Evolutionary conservation across 2,329 filamentous ascomycete genomes (phyloP), one percentile per base, ranked within the genome.

Genomic region (Graphilbum fragrans): DNA sequence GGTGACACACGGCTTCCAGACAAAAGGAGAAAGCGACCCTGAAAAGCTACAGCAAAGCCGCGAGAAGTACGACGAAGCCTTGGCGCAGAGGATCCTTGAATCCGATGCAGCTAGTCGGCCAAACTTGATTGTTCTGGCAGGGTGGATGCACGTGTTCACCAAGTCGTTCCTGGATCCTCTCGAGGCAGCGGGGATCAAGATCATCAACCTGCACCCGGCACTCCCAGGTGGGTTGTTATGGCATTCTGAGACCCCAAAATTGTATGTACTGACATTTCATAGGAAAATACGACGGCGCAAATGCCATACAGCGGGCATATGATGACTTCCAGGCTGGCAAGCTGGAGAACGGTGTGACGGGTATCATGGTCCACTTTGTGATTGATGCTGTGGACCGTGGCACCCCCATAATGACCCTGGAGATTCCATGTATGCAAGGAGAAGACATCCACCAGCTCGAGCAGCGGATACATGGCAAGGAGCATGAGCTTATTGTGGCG

Each of bases 321-420:
- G 69, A 74, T 37, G 86, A 85, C 43, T 87, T 83, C 56, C 60
- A 78, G 55, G 64, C 62, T 2, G 72, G 73, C 6, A 72, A 71
- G 48, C 72, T 86, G 10, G 73, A 79, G 52, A 70, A 82, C 49
- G 71, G 72, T 49, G 72, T 70, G 49, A 93, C 87, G 0, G 87
- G 88, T 1, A 80, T 93, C 41, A 94, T 94, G 88, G 77, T 86
- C 16, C 87, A 94, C 62, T 81, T 88, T 60, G 86, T 94, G 37
- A 79, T 84, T 47, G 67, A 64, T 9, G 77, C 90, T 57, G 86
- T 94, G 41, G 87, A 94, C 63, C 73, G 81, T 53, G 87, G 87
- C 3, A 67, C 73, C 48, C 80, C 84, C 10, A 81, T 94, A 51
- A 54, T 88, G 46, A 72, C 80, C 2, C 60, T 69, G 48, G 80